Evolutionary conservation across 108 stramenopile genomes (phyloP), one percentile per base, ranked within the genome.

Genomic region (Skeletonema tropicum): DNA sequence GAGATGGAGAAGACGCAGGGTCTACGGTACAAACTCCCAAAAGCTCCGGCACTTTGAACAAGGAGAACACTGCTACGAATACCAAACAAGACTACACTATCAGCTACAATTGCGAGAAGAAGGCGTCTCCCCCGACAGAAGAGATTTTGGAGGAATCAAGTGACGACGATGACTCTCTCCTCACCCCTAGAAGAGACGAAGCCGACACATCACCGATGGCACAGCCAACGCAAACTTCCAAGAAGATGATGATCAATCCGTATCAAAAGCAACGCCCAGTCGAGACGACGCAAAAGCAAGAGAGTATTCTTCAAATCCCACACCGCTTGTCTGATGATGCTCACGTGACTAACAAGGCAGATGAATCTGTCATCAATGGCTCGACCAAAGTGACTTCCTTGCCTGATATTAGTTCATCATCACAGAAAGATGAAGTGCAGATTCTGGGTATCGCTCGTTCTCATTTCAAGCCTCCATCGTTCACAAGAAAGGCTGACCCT

Each of bases 101-200:
- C 41, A 72, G 63, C 10, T 79, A 79, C 49, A 79, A 79, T 52
- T 42, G 71, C 32, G 71, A 79, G 38, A 72, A 61, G 66, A 71
- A 72, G 31, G 58, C 60, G 55, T 68, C 52, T n/a, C 52, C 60
- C 38, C 70, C 12, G 14, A 38, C 35, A 10, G 71, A 61, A 2
- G 77, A 72, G 10, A 55, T 38, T 38, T 52, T 79, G 45, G 23
- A 72, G 21, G 66, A 71, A 35, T 61, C 65, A 19, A 79, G 71
- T 35, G 77, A 78, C 35, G 77, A 79, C 49, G 71, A 55, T 15
- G 31, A 12, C 23, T 57, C 10, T 13, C 32, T 32, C 14, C 33
- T 25, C 23, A 38, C 3, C 33, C 29, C 8, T 23, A 35, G 15
- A 10, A 66, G 57, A 35, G 39, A 62, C 41, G 36, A 45, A 14